These are phyloP conservation scores for Tuber umbilicatum DNA, from an alignment of 495 filamentous ascomycete genomes.

Conservation along the genomic window DNA sequence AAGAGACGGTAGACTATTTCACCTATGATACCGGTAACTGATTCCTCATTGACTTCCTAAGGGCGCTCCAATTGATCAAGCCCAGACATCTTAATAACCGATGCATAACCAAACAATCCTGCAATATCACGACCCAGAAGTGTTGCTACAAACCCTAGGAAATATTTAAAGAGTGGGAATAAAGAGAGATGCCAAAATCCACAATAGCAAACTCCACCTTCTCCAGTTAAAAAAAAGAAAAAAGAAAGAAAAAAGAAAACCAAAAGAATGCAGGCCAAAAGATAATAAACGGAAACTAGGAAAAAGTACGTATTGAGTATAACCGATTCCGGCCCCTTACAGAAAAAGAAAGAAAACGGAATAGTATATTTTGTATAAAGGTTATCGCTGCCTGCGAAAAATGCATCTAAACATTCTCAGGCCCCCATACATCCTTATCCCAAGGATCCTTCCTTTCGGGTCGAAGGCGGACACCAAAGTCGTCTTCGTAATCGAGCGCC, in stretches of 20 bases:
- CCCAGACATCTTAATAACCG: neutral
- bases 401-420: conserved; percentile 20
- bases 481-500: conserved; percentile 29
- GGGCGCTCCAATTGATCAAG: neutral
- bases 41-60: neutral
- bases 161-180: neutral
- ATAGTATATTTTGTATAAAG: conserved; percentile 4
- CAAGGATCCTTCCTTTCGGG: conserved; percentile 21
- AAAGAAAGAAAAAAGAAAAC: conserved; percentile 5
- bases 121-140: neutral
- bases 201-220: conserved; percentile 4
- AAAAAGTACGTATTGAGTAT: conserved; percentile 7
- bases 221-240: conserved; percentile 15
- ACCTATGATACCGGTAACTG: neutral
- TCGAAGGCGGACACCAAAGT: conserved; percentile 23
- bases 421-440: conserved; percentile 30
- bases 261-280: neutral
- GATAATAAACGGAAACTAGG: neutral
- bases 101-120: neutral
- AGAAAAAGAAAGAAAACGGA: conserved; percentile 8
- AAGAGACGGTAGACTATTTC: neutral
- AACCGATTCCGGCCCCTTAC: conserved; percentile 7
- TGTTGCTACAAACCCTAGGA: neutral
- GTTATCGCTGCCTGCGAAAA: conserved; percentile 1
- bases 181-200: neutral